These are phyloP conservation scores for Lactarius pseudohatsudake DNA, from an alignment of 768 basidiomycete genomes.

Conservation along the genomic window DNA sequence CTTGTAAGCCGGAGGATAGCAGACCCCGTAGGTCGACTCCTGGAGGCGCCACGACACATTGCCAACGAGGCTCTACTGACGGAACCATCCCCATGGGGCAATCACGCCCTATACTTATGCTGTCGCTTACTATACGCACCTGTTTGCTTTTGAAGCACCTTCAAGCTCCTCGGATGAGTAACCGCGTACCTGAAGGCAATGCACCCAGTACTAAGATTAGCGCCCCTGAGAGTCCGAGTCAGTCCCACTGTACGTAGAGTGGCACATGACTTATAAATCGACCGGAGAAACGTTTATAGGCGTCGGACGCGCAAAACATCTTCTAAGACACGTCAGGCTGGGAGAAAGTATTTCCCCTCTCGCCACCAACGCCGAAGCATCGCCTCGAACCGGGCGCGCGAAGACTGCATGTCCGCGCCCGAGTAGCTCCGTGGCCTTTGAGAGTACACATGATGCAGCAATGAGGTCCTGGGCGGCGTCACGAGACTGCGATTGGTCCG, in stretches of 20 bases:
- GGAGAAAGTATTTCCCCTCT: not conserved
- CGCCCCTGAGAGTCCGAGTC: not conserved
- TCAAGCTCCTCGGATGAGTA: not conserved
- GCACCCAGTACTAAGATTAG: not conserved
- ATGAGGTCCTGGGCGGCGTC: not conserved
- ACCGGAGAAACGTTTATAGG: not conserved
- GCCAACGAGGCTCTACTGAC: not conserved
- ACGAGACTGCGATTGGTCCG: not conserved
- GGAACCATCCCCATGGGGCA: not conserved
- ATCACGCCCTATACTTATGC: not conserved
- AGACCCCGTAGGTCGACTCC: not conserved
- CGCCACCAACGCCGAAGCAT: not conserved
- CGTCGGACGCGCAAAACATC: not conserved
- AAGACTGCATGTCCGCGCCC: not conserved
- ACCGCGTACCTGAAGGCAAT: not conserved
- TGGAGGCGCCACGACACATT: not conserved
- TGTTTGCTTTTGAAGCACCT: not conserved
- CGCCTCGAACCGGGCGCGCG: not conserved
- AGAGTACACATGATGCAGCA: not conserved
- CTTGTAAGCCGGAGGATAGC: not conserved
- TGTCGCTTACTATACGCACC: not conserved
- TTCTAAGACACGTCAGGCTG: not conserved
- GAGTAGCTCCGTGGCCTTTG: not conserved
- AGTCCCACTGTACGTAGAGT: not conserved
- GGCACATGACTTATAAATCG: not conserved